Base-by-base conservation (phyloP, 148 eudicot genomes). In the Chenopodium formosanum region DNA sequence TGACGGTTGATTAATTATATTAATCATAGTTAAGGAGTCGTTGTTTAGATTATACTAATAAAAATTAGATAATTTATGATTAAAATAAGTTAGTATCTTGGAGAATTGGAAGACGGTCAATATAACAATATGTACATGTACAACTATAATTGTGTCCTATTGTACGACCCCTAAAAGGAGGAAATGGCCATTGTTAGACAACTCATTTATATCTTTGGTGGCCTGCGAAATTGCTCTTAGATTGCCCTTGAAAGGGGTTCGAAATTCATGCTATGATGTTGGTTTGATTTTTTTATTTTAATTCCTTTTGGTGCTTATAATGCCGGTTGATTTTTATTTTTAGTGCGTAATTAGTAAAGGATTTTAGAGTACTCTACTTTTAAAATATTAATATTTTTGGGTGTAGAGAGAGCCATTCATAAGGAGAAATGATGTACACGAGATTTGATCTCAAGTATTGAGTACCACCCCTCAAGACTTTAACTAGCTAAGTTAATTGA, bases 111-210 rank as follows among this genome's bases (percentile, higher is more conserved):
- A 25, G 56, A 40, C 29, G 71, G 70, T 56, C 72, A 64, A 73
- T 56, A 73, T 80, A 47, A 23, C 37, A 72, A 58, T 73, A 73
- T 46, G 47, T 47, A 8, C 37, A 73, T 44, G 58, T 67, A 52
- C 77, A 74, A 32, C 63, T 40, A 78, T 17, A 75, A 23, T 44
- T 58, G 46, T 78, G 79, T 78, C 82, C 78, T 82, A 25, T 64
- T 78, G 81, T 78, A 83, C 85, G 85, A 83, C 78, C 85, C 78
- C 44, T 73, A 37, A 64, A 73, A 34, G 85, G 62, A 66, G 81
- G 81, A 79, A 58, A 62, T 58, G 77, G 66, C 52, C 81, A 72
- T 63, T 78, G 81, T 53, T 19, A 78, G 78, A 73, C 81, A 72
- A 17, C 85, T 83, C 81, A 78, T 82, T 67, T 23, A 76, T 58